Conservation (phyloP, 202 grass and related monocot species). For the Carex arenaria region DNA sequence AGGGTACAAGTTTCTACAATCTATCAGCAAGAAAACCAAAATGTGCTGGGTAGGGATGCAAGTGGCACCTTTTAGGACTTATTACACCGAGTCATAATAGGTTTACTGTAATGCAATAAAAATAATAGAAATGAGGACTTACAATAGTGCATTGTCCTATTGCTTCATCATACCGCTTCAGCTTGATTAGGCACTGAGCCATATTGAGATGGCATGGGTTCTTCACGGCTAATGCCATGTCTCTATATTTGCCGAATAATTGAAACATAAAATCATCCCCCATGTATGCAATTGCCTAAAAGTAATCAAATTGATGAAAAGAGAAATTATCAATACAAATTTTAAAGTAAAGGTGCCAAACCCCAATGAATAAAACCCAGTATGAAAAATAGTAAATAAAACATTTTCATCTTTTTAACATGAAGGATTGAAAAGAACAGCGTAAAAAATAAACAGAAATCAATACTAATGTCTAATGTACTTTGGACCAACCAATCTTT, state of each 20-base stretch:
- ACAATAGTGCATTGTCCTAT: conserved; percentile 81
- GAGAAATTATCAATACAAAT: neutral
- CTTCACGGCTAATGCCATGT: conserved; percentile 96
- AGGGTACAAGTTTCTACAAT: neutral
- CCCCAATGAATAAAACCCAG: conserved; percentile 12
- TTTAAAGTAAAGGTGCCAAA: neutral
- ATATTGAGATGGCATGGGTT: conserved; percentile 96
- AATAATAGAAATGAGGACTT: conserved; percentile 11
- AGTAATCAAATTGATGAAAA: conserved; percentile 3
- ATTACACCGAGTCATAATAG: neutral
- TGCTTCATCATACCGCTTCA: conserved; percentile 67
- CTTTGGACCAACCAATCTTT: neutral
- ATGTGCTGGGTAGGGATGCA: neutral
- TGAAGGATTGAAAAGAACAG: neutral
- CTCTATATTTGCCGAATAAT: conserved; percentile 94
- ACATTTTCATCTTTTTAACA: neutral
- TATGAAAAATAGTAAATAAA: neutral
- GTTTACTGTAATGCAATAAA: neutral
- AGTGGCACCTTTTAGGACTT: neutral
- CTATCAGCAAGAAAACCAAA: neutral
- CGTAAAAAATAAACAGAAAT: neutral
- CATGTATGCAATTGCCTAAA: conserved; percentile 91
- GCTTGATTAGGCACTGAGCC: conserved; percentile 80
- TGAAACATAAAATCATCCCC: conserved; percentile 99
- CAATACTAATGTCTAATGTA: neutral